Percentiles rank a stretch among this genome's conserved stretches.
These are phyloP conservation scores for Spirogloea muscicola DNA, from an alignment of 139 green algal species.

Conservation along the genomic window DNA sequence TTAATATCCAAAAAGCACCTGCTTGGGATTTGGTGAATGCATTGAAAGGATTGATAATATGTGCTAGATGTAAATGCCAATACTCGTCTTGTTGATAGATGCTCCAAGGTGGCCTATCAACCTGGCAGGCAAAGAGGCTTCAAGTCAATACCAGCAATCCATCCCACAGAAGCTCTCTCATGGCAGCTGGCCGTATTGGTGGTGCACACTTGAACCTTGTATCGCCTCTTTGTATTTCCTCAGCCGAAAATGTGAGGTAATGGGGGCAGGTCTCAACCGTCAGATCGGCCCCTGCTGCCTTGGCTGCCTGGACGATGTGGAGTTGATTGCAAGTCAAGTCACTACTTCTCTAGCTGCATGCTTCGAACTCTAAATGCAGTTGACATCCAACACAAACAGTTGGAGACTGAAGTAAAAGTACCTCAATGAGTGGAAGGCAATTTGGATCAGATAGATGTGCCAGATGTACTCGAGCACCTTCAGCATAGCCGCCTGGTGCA, in stretches of 20 bases:
- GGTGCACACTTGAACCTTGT: conserved; percentile 85
- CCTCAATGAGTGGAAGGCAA: conserved; percentile 6
- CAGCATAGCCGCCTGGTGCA: not conserved
- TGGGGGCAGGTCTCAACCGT: conserved; percentile 88
- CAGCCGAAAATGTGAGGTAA: conserved; percentile 82
- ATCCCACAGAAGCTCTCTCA: conserved; percentile 58
- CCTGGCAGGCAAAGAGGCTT: no score
- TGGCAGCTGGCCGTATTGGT: conserved; percentile 57
- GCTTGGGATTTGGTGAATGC: not conserved
- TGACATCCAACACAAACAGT: no score
- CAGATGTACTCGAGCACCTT: conserved; percentile 61
- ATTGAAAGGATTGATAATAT: not conserved
- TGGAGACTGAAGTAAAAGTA: not conserved
- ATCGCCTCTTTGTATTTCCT: conserved; percentile 63
- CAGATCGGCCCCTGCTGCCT: conserved; percentile 60
- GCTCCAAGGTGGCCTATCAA: not conserved
- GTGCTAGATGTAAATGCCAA: not conserved
- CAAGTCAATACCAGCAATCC: conserved; percentile 52
- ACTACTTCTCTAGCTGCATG: no score
- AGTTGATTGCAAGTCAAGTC: not conserved
- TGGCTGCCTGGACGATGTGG: conserved; percentile 40
- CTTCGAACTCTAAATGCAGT: no score
- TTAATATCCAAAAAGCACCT: not conserved
- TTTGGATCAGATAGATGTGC: conserved; percentile 67
- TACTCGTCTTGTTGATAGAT: not conserved